Evolutionary conservation across 768 basidiomycete species (phyloP).

Genomic region (Russula griseocarnosa): DNA sequence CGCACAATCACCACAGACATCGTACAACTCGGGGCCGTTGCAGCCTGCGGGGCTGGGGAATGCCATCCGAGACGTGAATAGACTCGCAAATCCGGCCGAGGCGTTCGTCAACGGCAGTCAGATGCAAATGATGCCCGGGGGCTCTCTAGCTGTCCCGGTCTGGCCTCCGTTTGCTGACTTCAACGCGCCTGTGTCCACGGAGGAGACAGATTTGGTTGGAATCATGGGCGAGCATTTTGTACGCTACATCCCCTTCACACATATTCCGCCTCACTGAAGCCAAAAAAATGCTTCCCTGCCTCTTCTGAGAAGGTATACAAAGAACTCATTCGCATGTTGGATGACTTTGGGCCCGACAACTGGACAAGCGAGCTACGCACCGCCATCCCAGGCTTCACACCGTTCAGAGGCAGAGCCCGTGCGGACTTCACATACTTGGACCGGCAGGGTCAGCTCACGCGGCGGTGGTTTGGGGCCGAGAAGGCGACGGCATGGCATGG

Average conservation of each 20-base stretch:
- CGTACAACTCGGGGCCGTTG: neutral
- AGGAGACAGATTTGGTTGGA: conserved; percentile 20
- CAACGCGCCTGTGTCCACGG: conserved; percentile 4
- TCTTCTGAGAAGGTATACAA: conserved; percentile 23
- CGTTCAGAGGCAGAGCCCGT: conserved; percentile 19
- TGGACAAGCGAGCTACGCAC: conserved; percentile 34
- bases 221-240: conserved; percentile 29
- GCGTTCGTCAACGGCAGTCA: conserved; percentile 3
- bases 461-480: conserved; percentile 24
- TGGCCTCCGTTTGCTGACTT: conserved; percentile 15
- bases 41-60: neutral
- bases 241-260: neutral
- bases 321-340: conserved; percentile 18
- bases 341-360: conserved; percentile 29
- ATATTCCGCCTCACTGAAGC: neutral
- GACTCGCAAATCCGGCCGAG: neutral
- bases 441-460: conserved; percentile 29
- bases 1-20: neutral
- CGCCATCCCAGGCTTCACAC: conserved; percentile 23
- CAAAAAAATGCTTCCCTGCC: neutral
- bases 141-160: neutral
- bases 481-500: conserved; percentile 25
- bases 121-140: conserved; percentile 1
- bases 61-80: neutral
- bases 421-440: conserved; percentile 33